Evolutionary conservation across 768 basidiomycete species (phyloP).

Genomic region (Tricholoma matsutake): DNA sequence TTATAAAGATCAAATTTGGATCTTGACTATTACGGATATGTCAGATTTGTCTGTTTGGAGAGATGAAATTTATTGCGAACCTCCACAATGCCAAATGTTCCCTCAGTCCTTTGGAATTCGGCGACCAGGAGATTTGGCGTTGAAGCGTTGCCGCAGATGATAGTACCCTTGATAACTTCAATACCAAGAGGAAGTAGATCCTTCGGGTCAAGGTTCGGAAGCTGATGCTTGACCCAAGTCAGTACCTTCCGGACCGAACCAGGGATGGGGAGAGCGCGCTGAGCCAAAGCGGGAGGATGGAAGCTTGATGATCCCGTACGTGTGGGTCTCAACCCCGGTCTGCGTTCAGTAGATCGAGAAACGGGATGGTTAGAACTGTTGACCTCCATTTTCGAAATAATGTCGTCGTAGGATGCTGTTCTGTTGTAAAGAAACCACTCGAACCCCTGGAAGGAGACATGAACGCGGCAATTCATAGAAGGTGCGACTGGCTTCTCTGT

Average conservation of each 20-base stretch:
- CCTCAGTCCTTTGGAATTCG: conserved; percentile 75
- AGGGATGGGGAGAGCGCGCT: conserved; percentile 32
- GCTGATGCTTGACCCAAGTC: conserved; percentile 53
- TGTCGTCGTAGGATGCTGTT: conserved; percentile 85
- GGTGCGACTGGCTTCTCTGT: conserved; percentile 30
- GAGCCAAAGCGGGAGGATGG: conserved; percentile 29
- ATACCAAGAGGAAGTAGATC: conserved; percentile 87
- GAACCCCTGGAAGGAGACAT: conserved; percentile 76
- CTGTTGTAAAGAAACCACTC: conserved; percentile 94
- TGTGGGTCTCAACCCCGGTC: conserved; percentile 36
- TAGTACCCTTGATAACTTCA: conserved; percentile 71
- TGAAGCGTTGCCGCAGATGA: conserved; percentile 83
- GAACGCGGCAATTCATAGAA: conserved; percentile 72
- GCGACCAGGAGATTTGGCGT: conserved; percentile 80
- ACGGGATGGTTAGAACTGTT: conserved; percentile 31
- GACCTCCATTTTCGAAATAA: conserved; percentile 70
- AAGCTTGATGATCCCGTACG: conserved; percentile 36
- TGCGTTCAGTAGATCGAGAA: conserved; percentile 37
- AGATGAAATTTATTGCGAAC: conserved; percentile 39
- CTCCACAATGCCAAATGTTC: conserved; percentile 75
- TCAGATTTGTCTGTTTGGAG: not conserved
- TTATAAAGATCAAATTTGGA: conserved; percentile 85
- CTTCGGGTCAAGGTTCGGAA: conserved; percentile 73
- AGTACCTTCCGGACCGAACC: conserved; percentile 37
- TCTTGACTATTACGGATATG: conserved; percentile 50